phyloP scores from a whole-genome alignment of 441 rosid species.

The Eutrema salsugineum region DNA sequence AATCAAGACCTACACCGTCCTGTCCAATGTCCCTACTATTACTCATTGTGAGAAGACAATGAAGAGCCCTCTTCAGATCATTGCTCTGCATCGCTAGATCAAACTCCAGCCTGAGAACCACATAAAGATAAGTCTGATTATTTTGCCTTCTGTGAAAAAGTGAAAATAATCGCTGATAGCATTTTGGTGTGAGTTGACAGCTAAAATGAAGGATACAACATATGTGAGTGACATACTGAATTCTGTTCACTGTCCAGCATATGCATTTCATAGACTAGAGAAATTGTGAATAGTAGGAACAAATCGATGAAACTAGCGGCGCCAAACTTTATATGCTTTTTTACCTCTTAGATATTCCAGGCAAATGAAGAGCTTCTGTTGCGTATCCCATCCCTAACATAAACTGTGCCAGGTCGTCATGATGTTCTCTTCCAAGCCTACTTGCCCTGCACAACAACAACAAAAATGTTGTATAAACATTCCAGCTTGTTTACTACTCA shows the following conservation, averaged over 20 bases:
- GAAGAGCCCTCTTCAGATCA: slow-evolving; percentile 98
- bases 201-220: neutral
- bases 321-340: neutral
- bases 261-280: neutral
- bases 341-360: slow-evolving; percentile 99
- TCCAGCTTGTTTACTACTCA: slow-evolving; percentile 9
- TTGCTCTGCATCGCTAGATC: slow-evolving; percentile 98
- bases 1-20: slow-evolving; percentile 64
- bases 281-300: neutral
- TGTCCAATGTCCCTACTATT: slow-evolving; percentile 95
- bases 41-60: slow-evolving; percentile 95
- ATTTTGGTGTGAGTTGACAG: neutral
- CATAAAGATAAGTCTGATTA: neutral
- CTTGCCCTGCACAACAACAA: slow-evolving; percentile 72
- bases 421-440: slow-evolving; percentile 99
- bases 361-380: slow-evolving; percentile 98
- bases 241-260: neutral
- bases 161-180: slow-evolving; percentile 1
- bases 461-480: neutral
- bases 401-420: slow-evolving; percentile 97
- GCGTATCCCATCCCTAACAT: slow-evolving; percentile 99
- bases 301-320: neutral
- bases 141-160: neutral
- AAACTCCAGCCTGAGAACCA: slow-evolving; percentile 77
- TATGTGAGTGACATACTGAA: neutral